Evolutionary conservation across 441 rosid species (phyloP).

Genomic region (Geranium incanum): DNA sequence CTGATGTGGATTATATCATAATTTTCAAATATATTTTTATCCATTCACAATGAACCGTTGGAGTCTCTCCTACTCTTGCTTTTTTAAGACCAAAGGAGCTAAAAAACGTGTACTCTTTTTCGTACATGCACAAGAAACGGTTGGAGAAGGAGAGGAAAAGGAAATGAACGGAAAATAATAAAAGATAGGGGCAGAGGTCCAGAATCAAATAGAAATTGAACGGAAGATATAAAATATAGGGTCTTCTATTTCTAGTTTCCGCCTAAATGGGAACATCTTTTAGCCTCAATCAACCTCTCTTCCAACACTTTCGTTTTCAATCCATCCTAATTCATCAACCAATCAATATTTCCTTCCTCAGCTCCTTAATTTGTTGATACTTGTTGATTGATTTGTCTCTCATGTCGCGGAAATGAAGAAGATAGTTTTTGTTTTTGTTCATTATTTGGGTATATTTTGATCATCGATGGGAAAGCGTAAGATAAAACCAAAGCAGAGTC

Average conservation of each 20-base stretch:
- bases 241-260: neutral
- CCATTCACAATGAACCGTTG: no score
- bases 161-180: neutral
- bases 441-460: neutral
- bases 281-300: neutral
- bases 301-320: neutral
- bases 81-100: no score
- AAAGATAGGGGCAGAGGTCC: neutral
- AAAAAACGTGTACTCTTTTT: no score
- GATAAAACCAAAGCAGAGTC: constrained; percentile 5
- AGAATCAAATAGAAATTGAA: neutral
- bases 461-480: neutral
- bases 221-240: constrained; percentile 1
- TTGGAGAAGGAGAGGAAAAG: neutral
- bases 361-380: neutral
- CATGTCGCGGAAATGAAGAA: neutral
- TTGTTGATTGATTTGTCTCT: neutral
- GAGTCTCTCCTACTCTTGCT: no score
- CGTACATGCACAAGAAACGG: neutral
- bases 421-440: neutral
- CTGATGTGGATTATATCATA: no score
- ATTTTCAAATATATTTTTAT: no score
- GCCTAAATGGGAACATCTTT: neutral
- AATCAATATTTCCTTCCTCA: no score
- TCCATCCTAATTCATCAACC: neutral